Base-by-base conservation (phyloP, 495 filamentous ascomycete species). In the Penicillium taxi region DNA sequence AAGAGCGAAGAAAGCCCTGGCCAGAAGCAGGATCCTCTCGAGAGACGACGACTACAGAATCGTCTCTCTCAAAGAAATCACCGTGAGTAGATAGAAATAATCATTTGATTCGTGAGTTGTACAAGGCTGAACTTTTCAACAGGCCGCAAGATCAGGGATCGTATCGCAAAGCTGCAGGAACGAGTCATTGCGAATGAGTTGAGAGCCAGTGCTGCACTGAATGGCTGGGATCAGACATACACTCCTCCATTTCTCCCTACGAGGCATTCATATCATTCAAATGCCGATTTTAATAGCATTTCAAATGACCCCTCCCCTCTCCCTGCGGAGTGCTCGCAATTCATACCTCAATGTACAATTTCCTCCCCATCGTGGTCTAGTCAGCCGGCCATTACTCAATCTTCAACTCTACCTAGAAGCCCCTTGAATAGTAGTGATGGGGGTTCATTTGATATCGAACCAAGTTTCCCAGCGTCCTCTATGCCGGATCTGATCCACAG, bases 141-240 rank as follows among this genome's bases (percentile, higher is more conserved):
- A 66, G 62, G 62, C 8, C 52, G 60, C 15, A 66, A 66, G 24
- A 63, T 63, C 28, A 51, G 63, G 21, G 63, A 66, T 19, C 58
- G 63, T 6, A 64, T 66, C 33, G 60, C 63, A 17, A 66, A 64
- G 28, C 58, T 66, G 2, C 63, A 66, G 42, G 63, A 66, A 27
- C 63, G 60, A 3, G 63, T 66, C 6, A 58, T 66, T 13, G 63
- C 60, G 18, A 66, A 57, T 35, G 63, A 66, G 35, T 56, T 66
- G 0, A 42, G 56, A 35, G 60, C 60, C 1, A 55, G 55, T 4
- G 60, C 60, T 1, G 52, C 39, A 11, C 44, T 62, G 2, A 52
- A 59, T 23, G 55, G 56, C 15, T 65, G 59, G 61, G 43, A 47
- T 21, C 50, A 55, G 8, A 15, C 32, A 9, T 53, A 46, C 30